phyloP scores from a whole-genome alignment of 352 stramenopile species.

The Phytophthora capsici region DNA sequence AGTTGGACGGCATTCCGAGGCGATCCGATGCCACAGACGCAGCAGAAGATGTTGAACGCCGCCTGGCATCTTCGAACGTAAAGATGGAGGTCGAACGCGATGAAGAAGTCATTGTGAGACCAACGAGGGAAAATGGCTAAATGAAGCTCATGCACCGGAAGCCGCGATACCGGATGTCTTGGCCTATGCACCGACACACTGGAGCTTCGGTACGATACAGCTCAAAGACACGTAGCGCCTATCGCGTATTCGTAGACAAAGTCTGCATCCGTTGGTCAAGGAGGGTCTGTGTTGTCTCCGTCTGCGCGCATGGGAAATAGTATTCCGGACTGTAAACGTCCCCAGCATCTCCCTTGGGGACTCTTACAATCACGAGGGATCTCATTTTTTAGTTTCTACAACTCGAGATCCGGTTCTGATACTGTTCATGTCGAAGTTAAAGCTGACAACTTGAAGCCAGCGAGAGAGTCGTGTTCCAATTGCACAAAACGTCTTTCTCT shows the following conservation, averaged over 20 bases:
- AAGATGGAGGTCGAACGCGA: slow-evolving; percentile 21
- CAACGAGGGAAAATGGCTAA: slow-evolving; percentile 14
- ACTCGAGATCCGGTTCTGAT: slow-evolving; percentile 26
- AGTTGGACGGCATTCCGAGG: slow-evolving; percentile 41
- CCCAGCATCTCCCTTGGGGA: slow-evolving; percentile 4
- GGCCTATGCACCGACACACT: slow-evolving; percentile 3
- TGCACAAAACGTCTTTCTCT: not conserved
- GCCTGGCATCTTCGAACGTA: slow-evolving; percentile 35
- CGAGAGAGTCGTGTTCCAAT: not conserved
- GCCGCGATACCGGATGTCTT: no score
- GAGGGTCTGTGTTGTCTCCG: slow-evolving; percentile 8
- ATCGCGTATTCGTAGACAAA: slow-evolving; percentile 6
- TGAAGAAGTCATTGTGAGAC: slow-evolving; percentile 16
- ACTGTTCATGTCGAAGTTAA: slow-evolving; percentile 27
- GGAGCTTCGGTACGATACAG: slow-evolving; percentile 1
- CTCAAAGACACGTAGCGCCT: slow-evolving; percentile 22
- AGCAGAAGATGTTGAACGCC: slow-evolving; percentile 40
- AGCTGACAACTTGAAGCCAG: slow-evolving; percentile 22
- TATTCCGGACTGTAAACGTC: slow-evolving; percentile 15
- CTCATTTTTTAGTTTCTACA: slow-evolving; percentile 12
- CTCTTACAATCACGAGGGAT: slow-evolving; percentile 10
- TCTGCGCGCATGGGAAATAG: slow-evolving; percentile 15
- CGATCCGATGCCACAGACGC: slow-evolving; percentile 38
- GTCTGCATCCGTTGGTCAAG: slow-evolving; percentile 9
- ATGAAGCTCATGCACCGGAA: slow-evolving; percentile 11